phyloP scores from a whole-genome alignment of 164 flowering plant species.

The Buxus sempervirens region DNA sequence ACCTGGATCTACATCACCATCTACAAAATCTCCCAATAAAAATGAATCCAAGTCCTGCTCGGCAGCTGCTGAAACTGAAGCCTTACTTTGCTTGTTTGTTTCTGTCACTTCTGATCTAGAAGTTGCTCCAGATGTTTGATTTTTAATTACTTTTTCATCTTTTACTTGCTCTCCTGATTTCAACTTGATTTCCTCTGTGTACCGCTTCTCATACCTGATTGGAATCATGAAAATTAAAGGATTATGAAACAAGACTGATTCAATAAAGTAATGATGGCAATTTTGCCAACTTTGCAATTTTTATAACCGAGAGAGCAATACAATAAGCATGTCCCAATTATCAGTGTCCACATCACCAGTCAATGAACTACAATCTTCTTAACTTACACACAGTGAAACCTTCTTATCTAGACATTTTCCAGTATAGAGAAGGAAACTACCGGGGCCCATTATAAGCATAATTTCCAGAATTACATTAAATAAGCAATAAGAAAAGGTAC shows the following conservation, averaged over 20 bases:
- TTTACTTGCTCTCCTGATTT: conserved; percentile 43
- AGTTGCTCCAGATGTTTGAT: conserved; percentile 25
- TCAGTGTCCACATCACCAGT: no score
- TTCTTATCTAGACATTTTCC: no score
- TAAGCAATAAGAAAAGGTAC: no score
- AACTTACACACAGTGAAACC: no score
- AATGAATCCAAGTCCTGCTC: conserved; percentile 94
- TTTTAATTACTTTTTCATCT: conserved; percentile 29
- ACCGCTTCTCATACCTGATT: conserved; percentile 64
- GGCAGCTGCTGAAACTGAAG: conserved; percentile 42
- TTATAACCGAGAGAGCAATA: no score
- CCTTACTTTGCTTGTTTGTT: conserved; percentile 28
- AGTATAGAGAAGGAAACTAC: no score
- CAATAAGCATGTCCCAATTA: no score
- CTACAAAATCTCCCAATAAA: conserved; percentile 91
- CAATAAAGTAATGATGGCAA: no score
- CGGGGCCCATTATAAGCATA: no score
- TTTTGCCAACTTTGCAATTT: no score
- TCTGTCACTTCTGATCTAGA: conserved; percentile 34
- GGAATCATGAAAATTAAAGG: conserved; percentile 1
- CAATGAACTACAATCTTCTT: no score
- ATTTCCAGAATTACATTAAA: no score
- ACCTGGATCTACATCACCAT: conserved; percentile 90
- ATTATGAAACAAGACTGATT: neutral
- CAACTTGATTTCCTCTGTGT: conserved; percentile 47